Base-by-base conservation (phyloP, 176 grass and related monocot genomes). In the Bolboschoenus planiculmis region DNA sequence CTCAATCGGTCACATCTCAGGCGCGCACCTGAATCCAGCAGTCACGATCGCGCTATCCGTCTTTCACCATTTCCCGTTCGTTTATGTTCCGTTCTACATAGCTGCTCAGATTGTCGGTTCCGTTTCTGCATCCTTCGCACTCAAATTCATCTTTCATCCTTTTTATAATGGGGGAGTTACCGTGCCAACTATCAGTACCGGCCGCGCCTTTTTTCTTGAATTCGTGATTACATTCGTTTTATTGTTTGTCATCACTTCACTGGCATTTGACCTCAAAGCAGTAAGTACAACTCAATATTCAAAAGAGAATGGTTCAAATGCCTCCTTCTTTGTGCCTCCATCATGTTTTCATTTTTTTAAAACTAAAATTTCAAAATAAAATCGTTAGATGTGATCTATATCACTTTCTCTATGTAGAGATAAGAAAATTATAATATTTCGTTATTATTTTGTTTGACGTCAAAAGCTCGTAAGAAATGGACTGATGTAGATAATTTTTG, bases 1-100 rank as follows among this genome's bases (percentile, higher is more conserved):
- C 15, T 86, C 93, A 57, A 81, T 77, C 51, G 56, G 90, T 23
- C 91, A 97, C 83, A 85, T 97, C 39, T 97, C 90, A 1, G 93
- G 89, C 44, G 91, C 90, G 36, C 93, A 97, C 58, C 60, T 97
- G 50, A 97, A 97, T 64, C 94, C 94, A 0, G 82, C 91, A 0
- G 80, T 93, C 11, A 97, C 89, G 29, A 85, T 94, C 4, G 82
- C 91, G 53, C 86, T 97, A 59, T 65, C 87, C 0, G 30, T 64
- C 0, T 86, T 92, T 47, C 82, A 84, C 0, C 89, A 97, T 77
- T 92, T 97, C 61, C 89, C 89, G 1, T 79, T 14, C 64, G 43
- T 58, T 56, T 88, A 97, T 30, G 59, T 92, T 2, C 37, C 82
- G 0, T 81, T 87, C 6, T 93, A 97, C 64, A 34, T 92, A 4